phyloP scores from a whole-genome alignment of 2,329 filamentous ascomycete genomes.

The Cercospora beticola region DNA sequence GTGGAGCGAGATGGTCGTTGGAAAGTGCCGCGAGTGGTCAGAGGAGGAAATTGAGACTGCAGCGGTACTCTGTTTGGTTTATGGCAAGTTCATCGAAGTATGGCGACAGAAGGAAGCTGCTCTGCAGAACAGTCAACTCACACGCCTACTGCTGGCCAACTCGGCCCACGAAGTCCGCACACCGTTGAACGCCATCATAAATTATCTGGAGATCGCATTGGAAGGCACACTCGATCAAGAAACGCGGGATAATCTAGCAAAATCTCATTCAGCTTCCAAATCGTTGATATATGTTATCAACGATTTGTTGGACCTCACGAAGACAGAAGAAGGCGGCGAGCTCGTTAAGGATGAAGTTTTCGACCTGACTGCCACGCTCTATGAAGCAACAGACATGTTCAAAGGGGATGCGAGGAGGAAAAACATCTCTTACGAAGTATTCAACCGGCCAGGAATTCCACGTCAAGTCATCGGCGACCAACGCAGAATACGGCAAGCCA shows the following conservation, averaged over 20 bases:
- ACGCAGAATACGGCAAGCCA: slow-evolving; percentile 74
- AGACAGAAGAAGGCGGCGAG: slow-evolving; percentile 77
- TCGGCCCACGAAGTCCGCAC: slow-evolving; percentile 91
- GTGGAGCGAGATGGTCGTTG: slow-evolving; percentile 78
- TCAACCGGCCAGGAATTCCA: slow-evolving; percentile 68
- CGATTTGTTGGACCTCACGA: slow-evolving; percentile 82
- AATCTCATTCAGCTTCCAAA: slow-evolving; percentile 87
- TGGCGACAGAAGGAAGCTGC: slow-evolving; percentile 89
- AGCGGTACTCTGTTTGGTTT: slow-evolving; percentile 81
- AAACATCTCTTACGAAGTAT: slow-evolving; percentile 66
- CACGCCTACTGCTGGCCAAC: slow-evolving; percentile 75
- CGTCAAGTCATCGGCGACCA: slow-evolving; percentile 73
- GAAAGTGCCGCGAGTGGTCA: slow-evolving; percentile 82
- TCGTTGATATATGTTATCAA: slow-evolving; percentile 94
- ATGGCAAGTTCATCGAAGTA: slow-evolving; percentile 86
- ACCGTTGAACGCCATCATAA: slow-evolving; percentile 89
- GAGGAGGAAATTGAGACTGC: slow-evolving; percentile 88
- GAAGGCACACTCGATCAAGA: slow-evolving; percentile 78
- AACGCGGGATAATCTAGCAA: slow-evolving; percentile 78
- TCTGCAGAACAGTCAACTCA: slow-evolving; percentile 77
- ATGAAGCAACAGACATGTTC: slow-evolving; percentile 76
- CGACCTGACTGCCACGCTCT: slow-evolving; percentile 67
- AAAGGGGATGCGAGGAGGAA: slow-evolving; percentile 73
- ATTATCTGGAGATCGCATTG: slow-evolving; percentile 86
- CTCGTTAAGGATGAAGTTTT: slow-evolving; percentile 80